Evolutionary conservation across 257 asterid genomes (phyloP).

Genomic region (Solanum peruvianum): DNA sequence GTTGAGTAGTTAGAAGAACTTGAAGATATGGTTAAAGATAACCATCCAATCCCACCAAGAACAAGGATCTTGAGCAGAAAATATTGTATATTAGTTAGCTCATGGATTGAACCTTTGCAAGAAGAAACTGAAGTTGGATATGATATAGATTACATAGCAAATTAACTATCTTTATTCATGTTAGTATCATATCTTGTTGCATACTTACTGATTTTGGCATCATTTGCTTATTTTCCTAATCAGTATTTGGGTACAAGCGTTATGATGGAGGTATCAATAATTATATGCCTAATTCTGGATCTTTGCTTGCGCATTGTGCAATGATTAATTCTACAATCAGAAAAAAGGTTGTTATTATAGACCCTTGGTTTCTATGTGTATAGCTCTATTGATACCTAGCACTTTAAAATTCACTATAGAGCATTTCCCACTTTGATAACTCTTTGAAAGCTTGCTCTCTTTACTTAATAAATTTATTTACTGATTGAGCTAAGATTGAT

Average conservation of each 20-base stretch:
- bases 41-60: conserved; percentile 76
- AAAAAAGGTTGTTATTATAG: background rate
- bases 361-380: background rate
- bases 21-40: conserved; percentile 75
- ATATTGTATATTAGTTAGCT: conserved; percentile 89
- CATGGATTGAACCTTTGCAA: conserved; percentile 97
- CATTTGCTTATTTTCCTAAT: background rate
- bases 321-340: background rate
- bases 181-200: conserved; percentile 1
- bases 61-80: conserved; percentile 90
- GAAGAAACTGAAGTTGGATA: conserved; percentile 99
- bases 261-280: background rate
- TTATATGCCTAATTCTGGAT: background rate
- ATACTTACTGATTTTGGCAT: background rate
- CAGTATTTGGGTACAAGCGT: background rate
- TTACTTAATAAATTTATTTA: background rate
- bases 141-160: conserved; percentile 87
- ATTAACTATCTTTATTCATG: conserved; percentile 29
- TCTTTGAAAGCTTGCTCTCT: background rate
- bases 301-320: background rate
- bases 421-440: background rate
- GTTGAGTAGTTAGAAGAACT: conserved; percentile 84
- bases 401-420: background rate
- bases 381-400: background rate
- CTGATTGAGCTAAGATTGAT: background rate